Evolutionary conservation across 805 yeast genomes (phyloP).

Genomic region (Blastobotrys muscicola): DNA sequence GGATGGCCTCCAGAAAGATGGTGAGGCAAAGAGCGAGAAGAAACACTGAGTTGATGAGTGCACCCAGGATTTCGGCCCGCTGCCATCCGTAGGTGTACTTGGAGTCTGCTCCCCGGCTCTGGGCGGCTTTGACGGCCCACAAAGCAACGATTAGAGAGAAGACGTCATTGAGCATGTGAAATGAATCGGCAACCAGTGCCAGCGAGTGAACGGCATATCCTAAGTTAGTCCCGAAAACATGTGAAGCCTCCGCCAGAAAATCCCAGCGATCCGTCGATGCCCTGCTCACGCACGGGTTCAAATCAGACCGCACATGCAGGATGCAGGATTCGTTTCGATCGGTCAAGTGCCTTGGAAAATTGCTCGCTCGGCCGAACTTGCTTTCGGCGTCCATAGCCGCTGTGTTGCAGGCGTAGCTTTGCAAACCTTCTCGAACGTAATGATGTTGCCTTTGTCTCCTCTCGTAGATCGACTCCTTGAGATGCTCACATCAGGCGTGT

Average conservation of each 20-base stretch:
- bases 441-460: too few relatives aligned
- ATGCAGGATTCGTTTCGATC: too few relatives aligned
- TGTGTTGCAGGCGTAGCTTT: too few relatives aligned
- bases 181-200: slow-evolving; percentile 92
- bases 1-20: slow-evolving; percentile 85
- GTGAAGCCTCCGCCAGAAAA: not conserved
- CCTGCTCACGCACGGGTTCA: too few relatives aligned
- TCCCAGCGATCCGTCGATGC: not conserved
- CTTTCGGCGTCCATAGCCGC: too few relatives aligned
- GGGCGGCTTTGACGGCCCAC: slow-evolving; percentile 93
- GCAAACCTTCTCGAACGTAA: too few relatives aligned
- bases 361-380: not conserved
- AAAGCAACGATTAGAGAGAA: slow-evolving; percentile 81
- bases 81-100: slow-evolving; percentile 97
- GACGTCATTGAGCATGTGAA: slow-evolving; percentile 95
- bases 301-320: too few relatives aligned
- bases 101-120: slow-evolving; percentile 70
- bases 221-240: not conserved
- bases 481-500: too few relatives aligned
- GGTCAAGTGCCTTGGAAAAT: not conserved
- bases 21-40: slow-evolving; percentile 86
- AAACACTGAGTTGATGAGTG: slow-evolving; percentile 87
- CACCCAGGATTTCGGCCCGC: slow-evolving; percentile 94
- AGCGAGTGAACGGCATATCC: slow-evolving; percentile 81
- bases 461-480: too few relatives aligned